Evolutionary conservation across 345 rosid species (phyloP).

Genomic region (Camelina neglecta): DNA sequence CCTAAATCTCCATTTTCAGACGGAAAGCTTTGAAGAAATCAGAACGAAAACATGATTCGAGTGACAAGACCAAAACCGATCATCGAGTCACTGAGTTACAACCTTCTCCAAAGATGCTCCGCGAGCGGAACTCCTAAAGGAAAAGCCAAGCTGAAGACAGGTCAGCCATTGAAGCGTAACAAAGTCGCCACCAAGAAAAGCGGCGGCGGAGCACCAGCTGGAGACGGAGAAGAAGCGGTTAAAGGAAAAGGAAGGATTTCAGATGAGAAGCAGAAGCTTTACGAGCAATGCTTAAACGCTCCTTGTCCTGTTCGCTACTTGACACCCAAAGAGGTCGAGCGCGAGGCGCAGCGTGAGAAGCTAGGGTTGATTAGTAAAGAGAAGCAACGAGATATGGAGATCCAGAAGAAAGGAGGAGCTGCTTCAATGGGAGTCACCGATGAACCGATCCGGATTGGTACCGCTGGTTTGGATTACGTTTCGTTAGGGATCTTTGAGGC

Average conservation of each 20-base stretch:
- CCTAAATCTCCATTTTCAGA: conserved; percentile 40
- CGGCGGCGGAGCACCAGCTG: conserved; percentile 10
- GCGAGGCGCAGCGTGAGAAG: conserved; percentile 86
- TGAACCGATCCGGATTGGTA: conserved; percentile 76
- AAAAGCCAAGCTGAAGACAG: conserved; percentile 62
- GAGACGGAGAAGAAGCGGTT: conserved; percentile 37
- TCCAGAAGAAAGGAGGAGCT: conserved; percentile 77
- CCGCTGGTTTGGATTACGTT: conserved; percentile 77
- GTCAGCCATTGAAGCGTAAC: conserved; percentile 59
- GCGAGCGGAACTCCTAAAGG: conserved; percentile 84
- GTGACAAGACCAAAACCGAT: conserved; percentile 48
- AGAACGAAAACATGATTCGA: conserved; percentile 48
- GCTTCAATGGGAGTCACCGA: conserved; percentile 72
- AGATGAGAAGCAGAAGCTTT: conserved; percentile 60
- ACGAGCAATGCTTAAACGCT: conserved; percentile 76
- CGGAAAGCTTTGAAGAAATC: not conserved
- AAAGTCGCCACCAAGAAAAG: conserved; percentile 67
- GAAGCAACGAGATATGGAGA: conserved; percentile 73
- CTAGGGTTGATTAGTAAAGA: conserved; percentile 85
- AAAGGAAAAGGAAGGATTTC: conserved; percentile 47
- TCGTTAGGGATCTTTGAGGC: conserved; percentile 76
- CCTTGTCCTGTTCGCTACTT: conserved; percentile 85
- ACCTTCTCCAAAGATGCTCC: conserved; percentile 66
- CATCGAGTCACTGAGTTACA: conserved; percentile 43
- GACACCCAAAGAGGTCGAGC: conserved; percentile 58